Base-by-base conservation (phyloP, 345 rosid genomes). In the Arabis hirsuta region DNA sequence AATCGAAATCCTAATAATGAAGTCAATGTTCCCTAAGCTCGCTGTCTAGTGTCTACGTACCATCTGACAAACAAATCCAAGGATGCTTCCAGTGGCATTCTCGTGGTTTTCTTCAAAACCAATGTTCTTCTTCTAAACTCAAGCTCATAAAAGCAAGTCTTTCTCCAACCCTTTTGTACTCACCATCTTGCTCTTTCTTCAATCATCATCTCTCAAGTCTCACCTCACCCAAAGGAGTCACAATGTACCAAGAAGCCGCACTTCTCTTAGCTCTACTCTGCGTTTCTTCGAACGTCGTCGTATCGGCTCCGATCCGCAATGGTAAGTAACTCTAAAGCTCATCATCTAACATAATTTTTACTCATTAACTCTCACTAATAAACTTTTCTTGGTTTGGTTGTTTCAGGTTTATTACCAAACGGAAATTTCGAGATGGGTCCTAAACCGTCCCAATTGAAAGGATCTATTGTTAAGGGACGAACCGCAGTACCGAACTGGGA, bases 381-480 rank as follows among this genome's bases (percentile, higher is more conserved):
- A 61, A 43, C 44, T 34, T 69, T n/a, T 12, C 9, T 34, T 32
- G 27, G 47, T 39, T 39, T 68, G 12, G 9, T 72, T 47, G 11
- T 65, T 71, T 67, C 88, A 93, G 97, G 97, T 38, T 83, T 91
- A 48, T 69, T 94, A 54, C 92, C 91, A 3, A 94, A 94, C 41
- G 98, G 98, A 3, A 29, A 88, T 76, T 91, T 94, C 48, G 98
- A 91, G 83, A 12, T 76, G 0, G 88, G 96, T 5, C 97, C 97
- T 16, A 86, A 77, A 71, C 79, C 79, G 13, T 68, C 79, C 5
- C 71, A 89, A 39, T 5, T 93, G 68, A 93, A 84, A 60, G 97
- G 96, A 60, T 80, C 94, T n/a, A 54, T 82, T 13, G 73, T 94
- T 14, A 72, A 66, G 5, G 72, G 55, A 71, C 73, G 79, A 36